Evolutionary conservation across 1,284 basidiomycete genomes (phyloP).

Genomic region (Sanghuangporus baumii): DNA sequence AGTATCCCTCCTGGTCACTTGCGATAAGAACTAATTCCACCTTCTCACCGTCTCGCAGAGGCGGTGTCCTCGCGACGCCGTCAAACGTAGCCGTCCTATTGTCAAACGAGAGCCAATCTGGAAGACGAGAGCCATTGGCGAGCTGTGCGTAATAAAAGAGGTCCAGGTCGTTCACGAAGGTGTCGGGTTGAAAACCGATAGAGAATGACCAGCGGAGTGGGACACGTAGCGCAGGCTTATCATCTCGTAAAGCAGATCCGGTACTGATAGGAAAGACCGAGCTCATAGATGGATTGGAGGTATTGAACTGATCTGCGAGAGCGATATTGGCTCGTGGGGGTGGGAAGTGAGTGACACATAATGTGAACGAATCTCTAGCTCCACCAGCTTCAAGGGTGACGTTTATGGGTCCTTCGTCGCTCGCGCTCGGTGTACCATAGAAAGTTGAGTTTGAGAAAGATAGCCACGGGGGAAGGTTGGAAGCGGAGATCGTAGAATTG

Average conservation of each 20-base stretch:
- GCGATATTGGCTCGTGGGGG: conserved; percentile 52
- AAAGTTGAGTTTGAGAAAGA: conserved; percentile 49
- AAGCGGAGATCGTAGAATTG: conserved; percentile 36
- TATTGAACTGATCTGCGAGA: conserved; percentile 55
- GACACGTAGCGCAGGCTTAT: conserved; percentile 64
- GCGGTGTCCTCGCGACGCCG: conserved; percentile 55
- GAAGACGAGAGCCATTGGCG: conserved; percentile 63
- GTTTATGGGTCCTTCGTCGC: conserved; percentile 51
- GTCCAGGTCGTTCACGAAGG: conserved; percentile 39
- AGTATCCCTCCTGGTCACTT: conserved; percentile 63
- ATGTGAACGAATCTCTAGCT: conserved; percentile 40
- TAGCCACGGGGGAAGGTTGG: conserved; percentile 58
- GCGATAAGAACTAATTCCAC: conserved; percentile 55
- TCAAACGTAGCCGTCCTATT: conserved; percentile 66
- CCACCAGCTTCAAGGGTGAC: conserved; percentile 55
- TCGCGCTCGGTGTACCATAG: conserved; percentile 47
- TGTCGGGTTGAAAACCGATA: conserved; percentile 73
- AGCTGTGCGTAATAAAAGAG: conserved; percentile 67
- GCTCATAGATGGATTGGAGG: conserved; percentile 54
- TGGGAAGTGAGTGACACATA: conserved; percentile 57
- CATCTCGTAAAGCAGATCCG: conserved; percentile 45
- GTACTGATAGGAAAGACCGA: conserved; percentile 58
- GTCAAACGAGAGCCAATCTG: conserved; percentile 75
- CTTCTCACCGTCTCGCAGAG: conserved; percentile 18
- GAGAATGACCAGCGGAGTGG: conserved; percentile 89